Percentiles rank a stretch among this genome's conserved stretches.
Conservation (phyloP, 495 filamentous ascomycete genomes). For the Thozetella sp. region DNA sequence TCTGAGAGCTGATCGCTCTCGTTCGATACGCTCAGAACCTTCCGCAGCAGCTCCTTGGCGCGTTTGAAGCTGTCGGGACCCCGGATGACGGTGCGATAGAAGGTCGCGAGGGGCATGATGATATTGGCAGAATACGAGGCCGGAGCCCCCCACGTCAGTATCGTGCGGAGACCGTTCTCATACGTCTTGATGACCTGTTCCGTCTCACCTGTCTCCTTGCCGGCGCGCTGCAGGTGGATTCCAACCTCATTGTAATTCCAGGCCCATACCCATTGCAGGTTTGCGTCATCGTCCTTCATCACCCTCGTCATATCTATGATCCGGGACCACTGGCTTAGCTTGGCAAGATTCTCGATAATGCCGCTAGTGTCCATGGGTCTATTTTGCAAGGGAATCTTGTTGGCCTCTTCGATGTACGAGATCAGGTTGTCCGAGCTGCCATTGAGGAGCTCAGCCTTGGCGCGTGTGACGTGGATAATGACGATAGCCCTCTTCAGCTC, state of each 20-base stretch:
- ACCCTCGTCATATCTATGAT: neutral
- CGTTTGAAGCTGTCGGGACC: neutral
- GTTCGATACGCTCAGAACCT: neutral
- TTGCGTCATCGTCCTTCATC: neutral
- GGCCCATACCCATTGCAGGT: neutral
- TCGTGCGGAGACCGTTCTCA: neutral
- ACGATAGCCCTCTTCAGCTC: neutral
- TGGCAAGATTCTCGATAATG: neutral
- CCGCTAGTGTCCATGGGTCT: neutral
- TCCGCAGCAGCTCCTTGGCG: neutral
- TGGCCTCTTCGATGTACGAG: neutral
- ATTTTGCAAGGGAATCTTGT: neutral
- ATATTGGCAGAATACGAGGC: neutral
- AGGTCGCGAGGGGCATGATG: neutral
- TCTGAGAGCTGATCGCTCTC: neutral
- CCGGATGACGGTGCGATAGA: neutral
- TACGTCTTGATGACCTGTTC: neutral
- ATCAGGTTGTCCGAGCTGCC: neutral
- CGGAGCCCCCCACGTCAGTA: neutral
- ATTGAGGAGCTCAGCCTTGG: neutral
- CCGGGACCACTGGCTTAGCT: neutral
- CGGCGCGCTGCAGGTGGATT: neutral
- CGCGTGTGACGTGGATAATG: neutral
- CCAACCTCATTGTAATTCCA: neutral
- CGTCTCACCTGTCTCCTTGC: neutral